A percentile compares a stretch with the other conserved stretches of the same genome.
Evolutionary conservation across 2,329 filamentous ascomycete genomes (phyloP).

Genomic region (Hymenotorrendiella dingleyae): DNA sequence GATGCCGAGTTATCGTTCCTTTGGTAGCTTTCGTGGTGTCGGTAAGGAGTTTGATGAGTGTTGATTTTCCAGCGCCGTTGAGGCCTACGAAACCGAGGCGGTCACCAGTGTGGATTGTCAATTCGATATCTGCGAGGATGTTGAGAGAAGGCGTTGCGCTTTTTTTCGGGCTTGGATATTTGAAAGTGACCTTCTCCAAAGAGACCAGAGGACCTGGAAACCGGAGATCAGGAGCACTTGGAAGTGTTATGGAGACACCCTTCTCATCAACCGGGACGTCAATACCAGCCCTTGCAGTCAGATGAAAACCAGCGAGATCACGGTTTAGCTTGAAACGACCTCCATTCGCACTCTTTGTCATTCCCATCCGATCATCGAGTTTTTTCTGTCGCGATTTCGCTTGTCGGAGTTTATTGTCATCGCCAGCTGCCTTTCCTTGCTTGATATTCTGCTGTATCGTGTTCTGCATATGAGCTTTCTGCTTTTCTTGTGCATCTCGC

Average conservation of each 20-base stretch:
- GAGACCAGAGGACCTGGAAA: conserved; percentile 71
- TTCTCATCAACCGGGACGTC: conserved; percentile 62
- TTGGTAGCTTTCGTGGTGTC: conserved; percentile 50
- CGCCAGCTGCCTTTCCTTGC: conserved; percentile 68
- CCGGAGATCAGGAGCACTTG: conserved; percentile 61
- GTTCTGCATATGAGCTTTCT: conserved; percentile 74
- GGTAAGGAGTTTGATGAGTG: conserved; percentile 66
- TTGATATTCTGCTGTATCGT: conserved; percentile 70
- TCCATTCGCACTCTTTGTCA: conserved; percentile 67
- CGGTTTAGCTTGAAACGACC: conserved; percentile 75
- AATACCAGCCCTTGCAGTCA: conserved; percentile 57
- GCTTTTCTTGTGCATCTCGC: conserved; percentile 76
- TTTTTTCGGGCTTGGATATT: conserved; percentile 44
- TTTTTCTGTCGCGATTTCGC: conserved; percentile 81
- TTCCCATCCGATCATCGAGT: conserved; percentile 72
- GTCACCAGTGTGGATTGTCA: conserved; percentile 68
- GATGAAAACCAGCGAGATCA: conserved; percentile 59
- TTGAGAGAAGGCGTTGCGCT: conserved; percentile 27
- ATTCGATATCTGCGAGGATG: conserved; percentile 55
- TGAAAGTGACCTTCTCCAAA: conserved; percentile 62
- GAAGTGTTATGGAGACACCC: conserved; percentile 50
- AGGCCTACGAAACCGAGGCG: conserved; percentile 70
- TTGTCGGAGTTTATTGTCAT: conserved; percentile 81
- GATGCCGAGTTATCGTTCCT: conserved; percentile 60
- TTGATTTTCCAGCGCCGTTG: conserved; percentile 79